Evolutionary conservation across 2,329 filamentous ascomycete genomes (phyloP), one percentile per base, ranked within the genome.

Genomic region (Beauveria sp.): DNA sequence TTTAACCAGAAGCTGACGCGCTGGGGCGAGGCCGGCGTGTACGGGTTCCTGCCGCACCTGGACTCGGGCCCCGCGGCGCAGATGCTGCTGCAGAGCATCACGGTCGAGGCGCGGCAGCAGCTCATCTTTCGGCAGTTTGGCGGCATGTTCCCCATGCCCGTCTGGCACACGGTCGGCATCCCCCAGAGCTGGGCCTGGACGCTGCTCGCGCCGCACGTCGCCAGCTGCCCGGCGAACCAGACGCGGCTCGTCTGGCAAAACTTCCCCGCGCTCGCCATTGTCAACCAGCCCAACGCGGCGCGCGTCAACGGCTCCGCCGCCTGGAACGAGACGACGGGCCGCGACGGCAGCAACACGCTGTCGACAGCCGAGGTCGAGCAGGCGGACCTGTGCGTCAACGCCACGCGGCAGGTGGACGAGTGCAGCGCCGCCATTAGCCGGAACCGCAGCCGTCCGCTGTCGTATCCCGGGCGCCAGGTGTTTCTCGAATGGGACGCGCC

Each of bases 141-240:
- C 40, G 91, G 90, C 18, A 81, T 91, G 7, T 89, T 90, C 74
- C 88, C 91, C 24, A 90, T 91, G 88, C 88, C 90, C 0, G 88
- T 89, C 10, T 95, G 89, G 89, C 92, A 93, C 70, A 86, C 90
- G 68, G 80, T 85, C 6, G 89, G 89, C 45, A 86, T 93, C 26
- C 90, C 90, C 0, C 91, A 96, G 72, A 90, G 87, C 0, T 96
- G 90, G 90, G 84, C 87, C 0, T 96, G 91, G 91, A 89, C 90
- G 0, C 80, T 91, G 24, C 79, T 95, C 5, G 90, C 91, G 0
- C 91, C 90, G 0, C 92, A 92, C 74, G 93, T 96, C 72, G 86
- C 84, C 42, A 87, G 81, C 5, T 96, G 91, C 72, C 90, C 91
- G 0, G 76, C 75, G 49, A 85, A 88, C 71, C 86, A 88, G 66